A percentile compares a stretch with the other conserved stretches of the same genome.
Conservation (phyloP, 805 yeast species). For the Candida mattraensis region DNA sequence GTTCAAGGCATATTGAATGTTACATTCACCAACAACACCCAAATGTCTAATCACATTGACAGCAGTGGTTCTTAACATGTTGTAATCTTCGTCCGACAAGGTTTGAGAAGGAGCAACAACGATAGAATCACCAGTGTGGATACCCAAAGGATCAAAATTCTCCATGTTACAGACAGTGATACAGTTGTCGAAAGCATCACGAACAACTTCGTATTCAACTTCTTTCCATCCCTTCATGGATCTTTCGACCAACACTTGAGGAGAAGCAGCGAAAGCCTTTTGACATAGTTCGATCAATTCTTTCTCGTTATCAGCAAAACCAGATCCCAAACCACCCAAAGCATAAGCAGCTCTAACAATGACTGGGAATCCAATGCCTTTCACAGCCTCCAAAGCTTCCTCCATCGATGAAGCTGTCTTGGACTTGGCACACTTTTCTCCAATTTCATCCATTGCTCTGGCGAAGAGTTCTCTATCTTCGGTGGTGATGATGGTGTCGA, state of each 20-base stretch:
- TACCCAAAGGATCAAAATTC: slow-evolving; percentile 97
- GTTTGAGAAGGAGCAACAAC: slow-evolving; percentile 99
- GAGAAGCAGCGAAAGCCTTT: slow-evolving; percentile 92
- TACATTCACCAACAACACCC: slow-evolving; percentile 99
- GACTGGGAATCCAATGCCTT: slow-evolving; percentile 88
- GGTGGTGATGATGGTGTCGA: slow-evolving; percentile 93
- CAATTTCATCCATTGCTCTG: slow-evolving; percentile 89
- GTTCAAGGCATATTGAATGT: slow-evolving; percentile 93
- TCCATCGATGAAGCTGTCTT: slow-evolving; percentile 76
- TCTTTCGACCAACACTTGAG: slow-evolving; percentile 92
- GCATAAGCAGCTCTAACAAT: slow-evolving; percentile 98
- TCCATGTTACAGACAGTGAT: slow-evolving; percentile 99
- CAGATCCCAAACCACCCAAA: slow-evolving; percentile 96
- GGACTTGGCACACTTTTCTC: slow-evolving; percentile 94
- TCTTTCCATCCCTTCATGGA: slow-evolving; percentile 99
- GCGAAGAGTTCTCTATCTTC: slow-evolving; percentile 98
- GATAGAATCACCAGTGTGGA: slow-evolving; percentile 98
- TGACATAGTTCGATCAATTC: slow-evolving; percentile 83
- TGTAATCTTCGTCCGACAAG: slow-evolving; percentile 92
- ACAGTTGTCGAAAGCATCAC: slow-evolving; percentile 97
- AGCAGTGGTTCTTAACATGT: slow-evolving; percentile 97
- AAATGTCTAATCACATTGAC: slow-evolving; percentile 94
- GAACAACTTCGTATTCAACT: slow-evolving; percentile 97
- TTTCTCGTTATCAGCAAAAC: slow-evolving; percentile 86
- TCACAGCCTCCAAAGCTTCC: slow-evolving; percentile 84